Evolutionary conservation across 78 protist genomes (phyloP).

Genomic region (Monocercomonoides exilis): DNA sequence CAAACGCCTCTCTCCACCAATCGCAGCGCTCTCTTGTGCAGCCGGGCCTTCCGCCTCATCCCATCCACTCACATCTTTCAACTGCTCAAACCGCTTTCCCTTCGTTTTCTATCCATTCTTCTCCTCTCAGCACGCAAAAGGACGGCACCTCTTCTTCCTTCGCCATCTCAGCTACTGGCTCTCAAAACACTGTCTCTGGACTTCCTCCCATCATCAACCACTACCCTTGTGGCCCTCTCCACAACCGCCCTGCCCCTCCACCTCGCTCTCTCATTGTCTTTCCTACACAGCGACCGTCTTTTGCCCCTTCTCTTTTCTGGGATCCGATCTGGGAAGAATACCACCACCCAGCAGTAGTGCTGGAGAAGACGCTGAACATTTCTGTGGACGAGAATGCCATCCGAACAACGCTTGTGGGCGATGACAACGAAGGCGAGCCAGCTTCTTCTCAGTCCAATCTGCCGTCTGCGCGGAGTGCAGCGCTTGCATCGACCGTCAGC

Average conservation of each 20-base stretch:
- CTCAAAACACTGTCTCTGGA: not conserved
- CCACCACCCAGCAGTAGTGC: not conserved
- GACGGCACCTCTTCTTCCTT: no score
- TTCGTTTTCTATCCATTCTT: no score
- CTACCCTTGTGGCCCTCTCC: not conserved
- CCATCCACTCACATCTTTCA: not conserved
- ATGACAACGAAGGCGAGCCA: not conserved
- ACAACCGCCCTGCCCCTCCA: not conserved
- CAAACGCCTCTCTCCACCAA: not conserved
- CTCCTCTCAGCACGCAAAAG: no score
- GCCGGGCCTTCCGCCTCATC: not conserved
- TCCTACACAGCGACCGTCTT: not conserved
- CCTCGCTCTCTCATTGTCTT: not conserved
- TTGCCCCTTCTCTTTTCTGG: not conserved
- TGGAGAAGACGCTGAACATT: not conserved
- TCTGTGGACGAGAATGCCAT: not conserved
- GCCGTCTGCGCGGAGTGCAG: not conserved
- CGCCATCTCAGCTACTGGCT: no score
- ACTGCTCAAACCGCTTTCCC: not conserved
- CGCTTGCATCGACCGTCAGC: not conserved
- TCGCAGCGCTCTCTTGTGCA: not conserved
- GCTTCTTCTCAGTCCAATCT: not conserved
- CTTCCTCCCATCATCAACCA: no score
- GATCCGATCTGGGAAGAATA: not conserved
- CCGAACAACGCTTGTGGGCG: not conserved